These are phyloP conservation scores for Colletotrichum tropicale DNA, from an alignment of 2,329 filamentous ascomycete species.

Conservation along the genomic window DNA sequence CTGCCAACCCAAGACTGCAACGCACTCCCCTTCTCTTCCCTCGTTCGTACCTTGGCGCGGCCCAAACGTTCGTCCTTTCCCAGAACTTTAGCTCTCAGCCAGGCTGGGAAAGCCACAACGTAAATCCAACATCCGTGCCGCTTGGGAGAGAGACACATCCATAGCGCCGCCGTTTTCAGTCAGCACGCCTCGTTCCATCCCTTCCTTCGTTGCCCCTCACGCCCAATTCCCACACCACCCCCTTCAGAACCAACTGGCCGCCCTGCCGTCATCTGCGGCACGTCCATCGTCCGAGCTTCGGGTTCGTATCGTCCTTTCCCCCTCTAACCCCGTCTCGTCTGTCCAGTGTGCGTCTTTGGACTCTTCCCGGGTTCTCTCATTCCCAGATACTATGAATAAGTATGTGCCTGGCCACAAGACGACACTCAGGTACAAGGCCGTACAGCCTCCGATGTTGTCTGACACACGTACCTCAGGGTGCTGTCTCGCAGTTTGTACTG, in stretches of 20 bases:
- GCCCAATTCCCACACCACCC: neutral
- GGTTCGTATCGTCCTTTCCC: neutral
- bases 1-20: neutral
- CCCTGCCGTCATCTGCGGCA: neutral
- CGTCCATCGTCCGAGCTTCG: neutral
- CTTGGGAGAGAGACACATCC: neutral
- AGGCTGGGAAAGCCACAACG: neutral
- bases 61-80: neutral
- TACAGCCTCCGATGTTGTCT: neutral
- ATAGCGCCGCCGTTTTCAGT: constrained; percentile 8
- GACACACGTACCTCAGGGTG: neutral
- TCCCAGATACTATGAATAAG: neutral
- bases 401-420: neutral
- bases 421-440: neutral
- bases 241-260: neutral
- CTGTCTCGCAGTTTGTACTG: neutral
- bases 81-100: neutral
- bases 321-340: neutral
- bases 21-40: neutral
- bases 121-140: neutral
- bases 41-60: neutral
- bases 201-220: neutral
- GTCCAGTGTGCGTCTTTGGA: neutral
- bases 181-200: neutral
- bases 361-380: neutral